Evolutionary conservation across 164 flowering plant genomes (phyloP), one percentile per base, ranked within the genome.

Genomic region (Piper betle): DNA sequence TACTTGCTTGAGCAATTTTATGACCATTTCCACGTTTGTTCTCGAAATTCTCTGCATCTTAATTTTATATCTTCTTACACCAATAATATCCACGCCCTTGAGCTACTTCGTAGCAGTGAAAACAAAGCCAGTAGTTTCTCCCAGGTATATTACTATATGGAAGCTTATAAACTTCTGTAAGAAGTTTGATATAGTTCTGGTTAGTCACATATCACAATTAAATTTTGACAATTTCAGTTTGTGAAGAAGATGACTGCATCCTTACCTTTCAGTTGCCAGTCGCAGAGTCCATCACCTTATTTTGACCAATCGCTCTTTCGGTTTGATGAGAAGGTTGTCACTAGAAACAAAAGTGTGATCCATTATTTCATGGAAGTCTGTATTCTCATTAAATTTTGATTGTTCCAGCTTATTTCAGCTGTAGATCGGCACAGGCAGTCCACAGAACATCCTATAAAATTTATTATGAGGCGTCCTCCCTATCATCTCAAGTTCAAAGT

Each of bases 261-360:
- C 53, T 73, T 94, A 77, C 96, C 99, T 43, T 82, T 82, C 78
- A 81, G 78, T 68, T 88, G 95, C 71, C 99, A 94, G 67, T 88
- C 91, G 37, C 88, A 77, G 68, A 94, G 95, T 65, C 96, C 99
- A 53, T 94, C 99, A 63, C 97, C 99, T 5, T 94, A 94, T 62
- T 91, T 94, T 80, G 99, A 94, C 65, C 93, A 85, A 70, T 86
- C 89, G 61, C 93, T 94, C 58, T 94, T 85, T 69, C 83, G 97
- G 65, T 94, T 70, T 73, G 97, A 94, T 72, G 99, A 94, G 72
- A 94, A 94, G 99, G 99, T 93, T 53, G 17, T 16, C 17, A 39
- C 39, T 16, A 58, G 41, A 37, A 37, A 17, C 60, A 10, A 39
- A 39, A 58, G 1, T 17, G 7, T 55, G 25, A 1, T 55, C 39